Evolutionary conservation across 768 basidiomycete species (phyloP), one percentile per base, ranked within the genome.

Genomic region (Albatrellus ellisii): DNA sequence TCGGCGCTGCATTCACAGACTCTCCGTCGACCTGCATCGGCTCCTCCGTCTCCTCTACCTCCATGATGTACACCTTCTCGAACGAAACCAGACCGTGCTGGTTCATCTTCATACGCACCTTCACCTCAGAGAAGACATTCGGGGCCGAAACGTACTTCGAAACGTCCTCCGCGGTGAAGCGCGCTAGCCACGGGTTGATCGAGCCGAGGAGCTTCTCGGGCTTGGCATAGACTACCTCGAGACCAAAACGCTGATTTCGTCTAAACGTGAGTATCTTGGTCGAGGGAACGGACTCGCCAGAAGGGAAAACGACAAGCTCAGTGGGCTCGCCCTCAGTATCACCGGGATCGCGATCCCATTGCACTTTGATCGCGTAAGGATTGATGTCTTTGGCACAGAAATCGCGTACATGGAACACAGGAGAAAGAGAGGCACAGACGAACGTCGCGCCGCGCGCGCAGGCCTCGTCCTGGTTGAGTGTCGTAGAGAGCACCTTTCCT

Each of bases 381-480:
- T 79, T 72, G 63, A 87, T 77, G 61, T 99, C 95, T 58, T 78
- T 74, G 46, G 90, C 67, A 55, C 76, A 69, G 71, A 99, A 99
- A 48, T 98, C 92, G 50, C 91, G 84, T 26, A 98, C 94, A 50
- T 89, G 85, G 85, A 98, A 99, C 40, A 91, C 80, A 52, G 95
- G 95, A 25, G 91, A 95, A 50, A 95, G 81, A 70, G 89, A 89
- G 22, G 95, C 94, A 58, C 94, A 97, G 27, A 90, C 79, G 60
- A 99, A 95, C 42, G 95, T 97, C 39, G 91, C 86, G 31, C 94
- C 95, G 34, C 94, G 87, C 7, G 89, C 90, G 52, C 91, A 72
- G 46, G 95, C 92, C 67, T 98, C 95, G 52, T 98, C 95, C 66
- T 92, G 89, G 71, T 98, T 99, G 58, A 94, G 79, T 25, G 95